Conservation (phyloP, 208 protist genomes). For the Entamoeba histolytica region DNA sequence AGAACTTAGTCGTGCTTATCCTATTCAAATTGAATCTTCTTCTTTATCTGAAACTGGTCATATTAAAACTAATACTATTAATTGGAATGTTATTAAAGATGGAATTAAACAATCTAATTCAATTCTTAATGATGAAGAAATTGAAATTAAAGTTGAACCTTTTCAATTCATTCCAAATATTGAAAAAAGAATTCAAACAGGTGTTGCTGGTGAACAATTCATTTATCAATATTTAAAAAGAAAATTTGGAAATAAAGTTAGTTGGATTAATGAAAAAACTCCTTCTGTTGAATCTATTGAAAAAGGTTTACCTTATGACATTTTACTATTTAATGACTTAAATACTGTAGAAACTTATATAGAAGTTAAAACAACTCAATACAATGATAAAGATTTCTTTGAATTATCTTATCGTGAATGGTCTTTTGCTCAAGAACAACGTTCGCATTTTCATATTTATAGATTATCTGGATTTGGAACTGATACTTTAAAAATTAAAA, state of each 20-base stretch:
- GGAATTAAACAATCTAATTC: not conserved
- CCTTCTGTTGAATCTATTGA: not conserved
- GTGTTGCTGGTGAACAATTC: not conserved
- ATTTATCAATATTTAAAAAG: not conserved
- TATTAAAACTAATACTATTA: not conserved
- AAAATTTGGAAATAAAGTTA: not conserved
- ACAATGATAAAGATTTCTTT: not conserved
- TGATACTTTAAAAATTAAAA: not conserved
- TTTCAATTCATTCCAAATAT: not conserved
- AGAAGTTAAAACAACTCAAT: not conserved
- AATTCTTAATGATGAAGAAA: not conserved
- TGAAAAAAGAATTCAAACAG: not conserved
- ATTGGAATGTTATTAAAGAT: not conserved
- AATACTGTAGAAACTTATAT: not conserved
- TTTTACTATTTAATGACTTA: not conserved
- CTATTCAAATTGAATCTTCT: not conserved
- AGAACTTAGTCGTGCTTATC: not conserved
- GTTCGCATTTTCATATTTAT: not conserved
- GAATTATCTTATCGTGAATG: not conserved
- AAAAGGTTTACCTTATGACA: not conserved
- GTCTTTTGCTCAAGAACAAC: not conserved
- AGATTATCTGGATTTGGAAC: not conserved
- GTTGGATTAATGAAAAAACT: not conserved
- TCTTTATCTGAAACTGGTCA: not conserved
- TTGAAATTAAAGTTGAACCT: not conserved